Evolutionary conservation across 2,329 filamentous ascomycete species (phyloP), one percentile per base, ranked within the genome.

Genomic region (Penicillium thymicola): DNA sequence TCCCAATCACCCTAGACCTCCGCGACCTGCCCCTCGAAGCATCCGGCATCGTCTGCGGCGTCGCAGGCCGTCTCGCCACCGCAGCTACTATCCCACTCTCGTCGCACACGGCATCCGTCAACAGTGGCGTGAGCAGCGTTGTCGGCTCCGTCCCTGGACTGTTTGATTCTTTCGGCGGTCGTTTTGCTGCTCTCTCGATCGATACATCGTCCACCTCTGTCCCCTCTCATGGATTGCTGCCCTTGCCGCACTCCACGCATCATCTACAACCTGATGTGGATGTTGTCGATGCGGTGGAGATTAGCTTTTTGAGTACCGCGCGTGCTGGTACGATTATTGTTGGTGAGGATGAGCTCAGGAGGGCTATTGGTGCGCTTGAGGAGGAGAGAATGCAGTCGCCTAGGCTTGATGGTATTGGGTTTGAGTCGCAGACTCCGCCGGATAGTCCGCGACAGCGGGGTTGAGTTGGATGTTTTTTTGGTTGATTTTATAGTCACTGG

Each of bases 21-120:
- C 85, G 85, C 21, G 85, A 85, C 41, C 78, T 97, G 40, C 90
- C 93, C 0, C 82, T 93, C 41, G 91, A 96, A 72, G 92, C 91
- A 8, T 96, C 92, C 0, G 93, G 93, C 23, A 97, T 99, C 56
- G 91, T 99, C 4, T 97, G 92, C 65, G 93, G 94, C 28, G 90
- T 99, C 2, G 92, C 93, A 0, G 90, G 92, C 27, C 83, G 86
- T 53, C 79, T 97, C 28, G 89, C 92, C 0, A 85, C 89, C 48
- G 89, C 89, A 44, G 87, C 90, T 72, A 75, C 58, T 70, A 62
- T 18, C 67, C 67, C 46, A 51, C 47, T 30, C 67, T 65, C 5
- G 65, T 10, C 27, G n/a, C 27, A 4, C 13, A 0, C 27, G 2
- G 21, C 51, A 28, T n/a, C 59, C 32, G 34, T 53, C 32, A 50